Conservation (phyloP, 2,329 filamentous ascomycete genomes). For the Colletotrichum sidae region DNA sequence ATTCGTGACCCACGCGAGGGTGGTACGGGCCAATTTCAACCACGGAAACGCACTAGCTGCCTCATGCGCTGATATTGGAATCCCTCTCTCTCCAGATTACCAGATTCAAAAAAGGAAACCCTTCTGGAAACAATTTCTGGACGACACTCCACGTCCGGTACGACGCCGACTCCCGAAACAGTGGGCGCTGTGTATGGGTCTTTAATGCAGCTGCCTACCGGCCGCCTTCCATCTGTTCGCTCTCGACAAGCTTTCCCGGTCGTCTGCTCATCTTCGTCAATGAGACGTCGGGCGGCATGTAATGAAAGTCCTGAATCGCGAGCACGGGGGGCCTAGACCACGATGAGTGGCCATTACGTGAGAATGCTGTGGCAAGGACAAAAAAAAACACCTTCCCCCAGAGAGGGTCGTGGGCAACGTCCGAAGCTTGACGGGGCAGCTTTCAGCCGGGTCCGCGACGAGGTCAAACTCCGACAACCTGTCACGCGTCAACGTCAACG, state of each 20-base stretch:
- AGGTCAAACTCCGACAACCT: too few species aligned
- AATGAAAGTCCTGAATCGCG: neutral
- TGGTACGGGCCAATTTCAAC: too few species aligned
- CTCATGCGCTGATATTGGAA: neutral
- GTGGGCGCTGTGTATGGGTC: conserved; percentile 11
- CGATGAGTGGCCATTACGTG: too few species aligned
- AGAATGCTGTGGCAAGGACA: too few species aligned
- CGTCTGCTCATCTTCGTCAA: conserved; percentile 7
- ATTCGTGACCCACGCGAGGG: too few species aligned
- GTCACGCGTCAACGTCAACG: too few species aligned
- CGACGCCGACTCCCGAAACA: conserved; percentile 23
- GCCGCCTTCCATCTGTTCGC: neutral
- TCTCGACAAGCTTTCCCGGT: conserved; percentile 5
- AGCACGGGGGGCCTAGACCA: neutral
- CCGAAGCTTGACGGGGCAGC: too few species aligned
- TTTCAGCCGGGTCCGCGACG: too few species aligned
- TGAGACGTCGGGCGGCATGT: neutral
- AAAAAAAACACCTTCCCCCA: too few species aligned
- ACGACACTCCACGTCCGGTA: conserved; percentile 7
- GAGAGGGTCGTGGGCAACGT: too few species aligned
- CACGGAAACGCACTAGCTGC: too few species aligned
- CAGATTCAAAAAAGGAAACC: neutral
- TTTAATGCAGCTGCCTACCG: neutral
- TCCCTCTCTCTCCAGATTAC: neutral
- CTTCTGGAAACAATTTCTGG: too few species aligned